These are phyloP conservation scores for Mycena vitilis DNA, from an alignment of 768 basidiomycete genomes.

Conservation along the genomic window DNA sequence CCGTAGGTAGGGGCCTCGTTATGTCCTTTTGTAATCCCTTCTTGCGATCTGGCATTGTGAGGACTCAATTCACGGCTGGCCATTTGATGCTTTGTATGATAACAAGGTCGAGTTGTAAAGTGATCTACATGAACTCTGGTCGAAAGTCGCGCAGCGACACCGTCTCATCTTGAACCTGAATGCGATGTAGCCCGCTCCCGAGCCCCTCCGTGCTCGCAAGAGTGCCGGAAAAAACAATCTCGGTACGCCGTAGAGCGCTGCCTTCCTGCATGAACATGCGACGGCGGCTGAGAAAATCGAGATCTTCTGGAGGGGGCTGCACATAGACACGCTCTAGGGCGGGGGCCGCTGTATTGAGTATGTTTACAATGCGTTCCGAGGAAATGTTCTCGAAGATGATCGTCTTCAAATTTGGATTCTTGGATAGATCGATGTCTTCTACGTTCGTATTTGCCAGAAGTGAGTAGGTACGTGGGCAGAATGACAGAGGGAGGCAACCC, in stretches of 20 bases:
- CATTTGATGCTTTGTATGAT: no score
- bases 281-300: neutral
- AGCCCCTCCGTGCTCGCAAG: neutral
- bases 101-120: neutral
- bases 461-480: conserved; percentile 8
- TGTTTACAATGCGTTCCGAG: conserved; percentile 1
- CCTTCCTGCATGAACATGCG: neutral
- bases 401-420: conserved; percentile 8
- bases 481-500: neutral
- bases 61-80: no score
- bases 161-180: conserved; percentile 1
- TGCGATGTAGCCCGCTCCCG: neutral
- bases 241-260: conserved; percentile 11
- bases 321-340: conserved; percentile 15
- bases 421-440: conserved; percentile 7
- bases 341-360: conserved; percentile 9
- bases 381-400: conserved; percentile 7
- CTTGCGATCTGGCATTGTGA: no score
- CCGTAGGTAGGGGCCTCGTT: no score
- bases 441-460: conserved; percentile 8
- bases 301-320: conserved; percentile 2
- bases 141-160: conserved; percentile 9
- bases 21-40: no score
- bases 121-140: conserved; percentile 7
- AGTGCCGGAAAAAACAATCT: conserved; percentile 4